phyloP scores from a whole-genome alignment of 1,284 basidiomycete genomes.

The Athelia psychrophila region DNA sequence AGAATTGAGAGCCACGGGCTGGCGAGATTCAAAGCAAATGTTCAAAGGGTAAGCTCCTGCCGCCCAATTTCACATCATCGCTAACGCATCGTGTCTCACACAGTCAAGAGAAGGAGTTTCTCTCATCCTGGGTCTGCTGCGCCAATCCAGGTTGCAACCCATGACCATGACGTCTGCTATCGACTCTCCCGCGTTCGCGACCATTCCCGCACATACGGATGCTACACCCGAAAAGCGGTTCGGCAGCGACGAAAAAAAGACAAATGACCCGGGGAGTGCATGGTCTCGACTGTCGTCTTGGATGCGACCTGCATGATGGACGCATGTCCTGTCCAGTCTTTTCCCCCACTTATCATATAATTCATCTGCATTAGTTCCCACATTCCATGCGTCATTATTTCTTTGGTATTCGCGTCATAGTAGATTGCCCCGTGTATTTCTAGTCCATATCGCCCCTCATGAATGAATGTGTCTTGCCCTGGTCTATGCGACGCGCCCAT shows the following conservation, averaged over 20 bases:
- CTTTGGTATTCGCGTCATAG: slow-evolving; percentile 2
- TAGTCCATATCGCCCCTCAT: slow-evolving; percentile 27
- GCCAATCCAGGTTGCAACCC: slow-evolving; percentile 70
- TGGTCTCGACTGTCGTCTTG: neutral
- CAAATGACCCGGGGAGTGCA: neutral
- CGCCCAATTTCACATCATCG: slow-evolving; percentile 3
- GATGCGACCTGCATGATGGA: neutral
- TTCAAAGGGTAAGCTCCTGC: slow-evolving; percentile 53
- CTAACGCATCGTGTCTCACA: slow-evolving; percentile 15
- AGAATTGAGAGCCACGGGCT: slow-evolving; percentile 77
- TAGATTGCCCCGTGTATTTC: slow-evolving; percentile 26
- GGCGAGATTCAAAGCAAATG: slow-evolving; percentile 72
- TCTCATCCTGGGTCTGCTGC: slow-evolving; percentile 67
- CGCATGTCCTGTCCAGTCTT: neutral
- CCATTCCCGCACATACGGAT: neutral
- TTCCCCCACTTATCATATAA: neutral
- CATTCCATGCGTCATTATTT: slow-evolving; percentile 6
- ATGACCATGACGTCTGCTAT: slow-evolving; percentile 51
- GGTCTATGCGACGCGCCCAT: neutral
- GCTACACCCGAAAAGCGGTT: neutral
- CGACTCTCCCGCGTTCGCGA: slow-evolving; percentile 2
- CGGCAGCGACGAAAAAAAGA: neutral
- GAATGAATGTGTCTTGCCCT: slow-evolving; percentile 10
- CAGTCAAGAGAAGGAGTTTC: slow-evolving; percentile 83
- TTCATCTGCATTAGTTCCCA: slow-evolving; percentile 15